Percentiles rank a stretch among this genome's conserved stretches.
These are phyloP conservation scores for Neofusicoccum umdonicola DNA, from an alignment of 2,329 filamentous ascomycete genomes.

Conservation along the genomic window DNA sequence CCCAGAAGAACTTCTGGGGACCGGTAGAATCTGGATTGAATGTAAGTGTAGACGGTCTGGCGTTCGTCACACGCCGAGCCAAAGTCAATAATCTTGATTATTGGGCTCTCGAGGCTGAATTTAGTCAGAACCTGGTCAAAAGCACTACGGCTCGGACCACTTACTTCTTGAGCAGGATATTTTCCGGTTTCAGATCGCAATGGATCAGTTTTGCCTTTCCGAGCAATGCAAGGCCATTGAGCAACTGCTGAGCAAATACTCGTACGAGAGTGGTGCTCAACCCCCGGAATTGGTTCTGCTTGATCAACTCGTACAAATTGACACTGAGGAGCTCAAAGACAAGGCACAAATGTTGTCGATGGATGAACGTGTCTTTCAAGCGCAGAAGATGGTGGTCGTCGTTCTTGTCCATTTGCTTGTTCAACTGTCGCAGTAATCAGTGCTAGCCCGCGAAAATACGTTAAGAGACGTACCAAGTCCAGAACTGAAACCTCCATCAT, in stretches of 20 bases:
- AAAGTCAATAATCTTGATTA: constrained; percentile 99
- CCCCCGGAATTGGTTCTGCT: constrained; percentile 98
- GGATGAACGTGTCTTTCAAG: constrained; percentile 97
- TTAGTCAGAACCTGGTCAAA: neutral
- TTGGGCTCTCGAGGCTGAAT: constrained; percentile 81
- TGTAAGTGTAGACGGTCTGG: constrained; percentile 98
- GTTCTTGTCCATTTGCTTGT: constrained; percentile 98
- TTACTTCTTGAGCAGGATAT: constrained; percentile 92
- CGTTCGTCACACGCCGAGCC: constrained; percentile 97
- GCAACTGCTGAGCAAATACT: constrained; percentile 93
- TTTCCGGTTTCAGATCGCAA: constrained; percentile 97
- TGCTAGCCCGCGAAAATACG: constrained; percentile 16
- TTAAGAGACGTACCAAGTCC: constrained; percentile 66
- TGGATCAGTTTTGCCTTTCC: constrained; percentile 97
- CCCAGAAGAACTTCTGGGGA: constrained; percentile 96
- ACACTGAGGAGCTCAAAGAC: constrained; percentile 93
- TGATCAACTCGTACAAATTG: constrained; percentile 97
- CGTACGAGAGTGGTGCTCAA: constrained; percentile 94
- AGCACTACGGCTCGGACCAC: constrained; percentile 22
- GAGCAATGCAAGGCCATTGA: constrained; percentile 86
- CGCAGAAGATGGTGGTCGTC: constrained; percentile 95
- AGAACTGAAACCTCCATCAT: constrained; percentile 99
- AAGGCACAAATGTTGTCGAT: constrained; percentile 91
- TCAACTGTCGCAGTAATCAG: constrained; percentile 60
- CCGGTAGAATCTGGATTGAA: constrained; percentile 96